A percentile compares a stretch with the other conserved stretches of the same genome.
Conservation (phyloP, 768 basidiomycete species). For the Kwoniella dendrophila region DNA sequence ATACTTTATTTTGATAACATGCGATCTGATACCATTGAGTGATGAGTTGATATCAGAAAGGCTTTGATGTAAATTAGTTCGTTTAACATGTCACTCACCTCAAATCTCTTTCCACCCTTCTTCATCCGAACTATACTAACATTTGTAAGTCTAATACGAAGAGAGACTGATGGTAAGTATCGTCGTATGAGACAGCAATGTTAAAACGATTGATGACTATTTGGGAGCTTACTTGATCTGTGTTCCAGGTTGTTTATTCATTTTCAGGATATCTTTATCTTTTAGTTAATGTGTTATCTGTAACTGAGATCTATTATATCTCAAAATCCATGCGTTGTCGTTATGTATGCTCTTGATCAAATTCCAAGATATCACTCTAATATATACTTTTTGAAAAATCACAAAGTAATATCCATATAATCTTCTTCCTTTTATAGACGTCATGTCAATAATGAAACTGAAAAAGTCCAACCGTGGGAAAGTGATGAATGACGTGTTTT, state of each 20-base stretch:
- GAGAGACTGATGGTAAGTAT: not conserved
- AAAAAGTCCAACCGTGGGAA: constrained; percentile 5
- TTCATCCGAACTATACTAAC: constrained; percentile 93
- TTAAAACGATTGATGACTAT: not conserved
- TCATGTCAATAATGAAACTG: not conserved
- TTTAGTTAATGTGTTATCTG: no score
- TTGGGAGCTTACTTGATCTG: constrained; percentile 54
- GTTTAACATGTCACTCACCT: constrained; percentile 62
- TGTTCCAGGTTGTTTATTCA: constrained; percentile 51
- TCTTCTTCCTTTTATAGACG: not conserved
- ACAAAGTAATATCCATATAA: not conserved
- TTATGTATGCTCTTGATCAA: no score
- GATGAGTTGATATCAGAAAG: not conserved
- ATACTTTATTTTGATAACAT: constrained; percentile 99
- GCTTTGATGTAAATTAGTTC: not conserved
- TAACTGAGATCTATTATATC: no score
- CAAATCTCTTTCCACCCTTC: constrained; percentile 96
- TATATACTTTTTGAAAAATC: not conserved
- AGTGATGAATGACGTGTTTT: not conserved
- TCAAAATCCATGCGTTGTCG: no score
- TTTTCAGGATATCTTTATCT: constrained; percentile 12
- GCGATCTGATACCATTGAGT: constrained; percentile 67
- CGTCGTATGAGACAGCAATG: no score
- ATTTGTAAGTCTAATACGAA: constrained; percentile 76
- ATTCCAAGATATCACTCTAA: no score